phyloP scores from a whole-genome alignment of 257 asterid species.

The Solanum appendiculatum region DNA sequence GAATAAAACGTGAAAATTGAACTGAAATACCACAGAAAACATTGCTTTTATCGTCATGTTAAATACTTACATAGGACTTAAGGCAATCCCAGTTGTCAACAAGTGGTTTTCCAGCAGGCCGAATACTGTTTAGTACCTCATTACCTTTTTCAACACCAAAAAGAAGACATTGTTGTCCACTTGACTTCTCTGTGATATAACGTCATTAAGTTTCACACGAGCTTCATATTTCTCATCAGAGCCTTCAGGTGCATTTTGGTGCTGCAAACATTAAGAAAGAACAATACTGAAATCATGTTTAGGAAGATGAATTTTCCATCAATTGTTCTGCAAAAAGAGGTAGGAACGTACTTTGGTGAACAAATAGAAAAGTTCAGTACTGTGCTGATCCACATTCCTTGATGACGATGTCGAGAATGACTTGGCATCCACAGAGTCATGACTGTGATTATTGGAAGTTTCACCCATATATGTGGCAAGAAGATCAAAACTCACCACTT shows the following conservation, averaged over 20 bases:
- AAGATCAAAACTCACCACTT: not conserved
- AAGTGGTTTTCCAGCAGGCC: slow-evolving; percentile 51
- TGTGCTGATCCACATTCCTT: slow-evolving; percentile 72
- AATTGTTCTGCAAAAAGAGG: not conserved
- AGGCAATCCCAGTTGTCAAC: slow-evolving; percentile 41
- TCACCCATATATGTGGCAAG: not conserved
- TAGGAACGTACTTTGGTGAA: slow-evolving; percentile 60
- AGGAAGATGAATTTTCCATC: not conserved
- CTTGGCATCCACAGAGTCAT: slow-evolving; percentile 23
- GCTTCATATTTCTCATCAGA: not conserved
- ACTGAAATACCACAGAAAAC: not conserved
- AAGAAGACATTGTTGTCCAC: not conserved
- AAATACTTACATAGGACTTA: slow-evolving; percentile 57
- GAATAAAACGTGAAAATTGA: not conserved
- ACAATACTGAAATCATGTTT: not conserved
- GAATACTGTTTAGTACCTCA: slow-evolving; percentile 1
- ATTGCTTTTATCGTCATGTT: not conserved
- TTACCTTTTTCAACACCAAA: not conserved
- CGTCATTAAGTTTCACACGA: not conserved
- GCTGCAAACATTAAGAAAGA: not conserved
- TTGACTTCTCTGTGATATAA: not conserved
- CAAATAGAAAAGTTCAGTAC: slow-evolving; percentile 75
- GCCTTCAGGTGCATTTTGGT: not conserved
- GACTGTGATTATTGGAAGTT: not conserved
- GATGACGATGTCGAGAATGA: too few relatives aligned